Evolutionary conservation across 2,329 filamentous ascomycete species (phyloP), one percentile per base, ranked within the genome.

Genomic region (Capronia americana): DNA sequence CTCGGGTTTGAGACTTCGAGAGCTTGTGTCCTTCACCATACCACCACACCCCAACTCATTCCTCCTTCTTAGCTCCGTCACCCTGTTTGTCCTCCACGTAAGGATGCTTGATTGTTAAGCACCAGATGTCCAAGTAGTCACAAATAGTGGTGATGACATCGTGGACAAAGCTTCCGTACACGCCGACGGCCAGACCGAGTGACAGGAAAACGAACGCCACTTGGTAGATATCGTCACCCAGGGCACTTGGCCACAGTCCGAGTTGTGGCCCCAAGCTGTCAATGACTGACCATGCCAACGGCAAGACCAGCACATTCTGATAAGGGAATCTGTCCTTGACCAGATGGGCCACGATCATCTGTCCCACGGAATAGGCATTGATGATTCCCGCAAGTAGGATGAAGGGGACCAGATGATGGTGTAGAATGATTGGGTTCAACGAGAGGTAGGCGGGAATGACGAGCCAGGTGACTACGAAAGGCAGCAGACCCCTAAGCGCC

Each of bases 81-180:
- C 73, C 64, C 41, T 67, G 57, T 68, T 71, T 61, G 59, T 62
- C 77, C 63, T 83, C 81, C 41, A 82, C 76, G 67, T 84, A 83
- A 0, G 87, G 87, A 74, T 98, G 89, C 86, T 99, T 99, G 81
- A 99, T 99, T 1, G 92, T 96, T 77, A 99, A 83, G 77, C 95
- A 99, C 92, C 93, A 98, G 72, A 99, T 99, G 77, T 99, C 95
- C 68, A 98, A 85, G 77, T 96, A 97, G 78, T 99, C 95, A 80
- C 95, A 99, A 73, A 99, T 98, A 32, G 92, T 96, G 66, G 95
- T 92, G 72, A 99, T 97, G 64, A 98, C 93, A 77, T 98, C 95
- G 34, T 96, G 79, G 64, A 98, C 92, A 77, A 99, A 99, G 78
- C 93, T 97, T 67, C 92, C 93, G 80, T 99, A 97, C n/a, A 98